Evolutionary conservation across 73 alveolate species (phyloP), one percentile per base, ranked within the genome.

Genomic region (Symbiodinium pilosum): DNA sequence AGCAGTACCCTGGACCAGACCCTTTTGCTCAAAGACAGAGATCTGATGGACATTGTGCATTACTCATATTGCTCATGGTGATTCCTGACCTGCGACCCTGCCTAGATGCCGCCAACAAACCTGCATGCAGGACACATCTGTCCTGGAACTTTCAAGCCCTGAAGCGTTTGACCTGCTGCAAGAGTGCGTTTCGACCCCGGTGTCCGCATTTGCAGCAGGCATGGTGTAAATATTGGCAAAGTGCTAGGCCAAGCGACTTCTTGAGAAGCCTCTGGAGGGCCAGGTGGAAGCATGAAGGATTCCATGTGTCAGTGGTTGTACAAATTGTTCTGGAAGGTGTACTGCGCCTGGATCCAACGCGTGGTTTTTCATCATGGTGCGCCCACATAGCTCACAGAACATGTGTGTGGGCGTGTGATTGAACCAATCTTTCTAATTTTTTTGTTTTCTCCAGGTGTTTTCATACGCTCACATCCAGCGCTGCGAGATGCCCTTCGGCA

Each of bases 321-420:
- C 1, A 54, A n/a, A 5, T 11, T 30, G 8, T 54, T 26, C 20
- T 42, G 9, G 32, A 21, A 91, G 97, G 97, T 71, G 1, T 71
- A 91, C n/a, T 91, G 97, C 28, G 97, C 97, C 1, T 91, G 97
- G 97, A 91, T 91, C 75, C 97, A 91, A 88, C 97, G 97, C 40
- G 81, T 91, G 28, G 89, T 71, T 21, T 43, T 42, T 43, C 81
- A 91, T 38, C 97, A 91, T n/a, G 97, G 97, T 71, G 44, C 97
- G 96, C 81, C 81, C 81, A 64, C 21, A 64, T 54, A n/a, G 81
- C 32, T 21, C 39, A 64, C 38, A 64, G n/a, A n/a, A n/a, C n/a
- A n/a, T n/a, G n/a, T n/a, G n/a, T n/a, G 59, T 47, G 59, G 21
- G 59, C 59, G 14, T 47, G 6, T 14, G 59, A 47, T n/a, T n/a